A percentile compares a stretch with the other conserved stretches of the same genome.
Evolutionary conservation across 139 green algal genomes (phyloP).

Genomic region (Bryopsis sp.): DNA sequence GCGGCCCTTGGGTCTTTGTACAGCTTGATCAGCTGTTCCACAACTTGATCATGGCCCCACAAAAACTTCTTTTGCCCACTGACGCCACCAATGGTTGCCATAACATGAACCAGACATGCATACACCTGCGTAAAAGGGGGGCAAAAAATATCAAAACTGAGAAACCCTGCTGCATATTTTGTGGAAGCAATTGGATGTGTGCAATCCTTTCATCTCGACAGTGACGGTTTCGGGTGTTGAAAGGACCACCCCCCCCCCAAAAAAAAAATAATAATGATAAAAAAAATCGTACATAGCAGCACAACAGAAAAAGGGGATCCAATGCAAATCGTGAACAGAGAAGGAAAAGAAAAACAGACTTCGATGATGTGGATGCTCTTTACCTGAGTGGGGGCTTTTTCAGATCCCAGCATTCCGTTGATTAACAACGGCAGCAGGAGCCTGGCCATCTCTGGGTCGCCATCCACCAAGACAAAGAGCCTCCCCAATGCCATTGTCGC

Average conservation of each 20-base stretch:
- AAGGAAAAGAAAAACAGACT: background rate
- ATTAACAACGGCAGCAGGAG: constrained; percentile 29
- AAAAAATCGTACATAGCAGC: too few relatives aligned
- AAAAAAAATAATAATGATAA: too few relatives aligned
- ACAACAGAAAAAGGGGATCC: too few relatives aligned
- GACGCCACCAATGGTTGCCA: constrained; percentile 12
- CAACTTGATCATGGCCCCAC: constrained; percentile 38
- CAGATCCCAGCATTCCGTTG: constrained; percentile 13
- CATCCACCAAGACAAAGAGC: constrained; percentile 22
- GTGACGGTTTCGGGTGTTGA: too few relatives aligned
- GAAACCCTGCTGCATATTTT: too few relatives aligned
- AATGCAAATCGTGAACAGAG: too few relatives aligned
- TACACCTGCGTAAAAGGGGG: constrained; percentile 4
- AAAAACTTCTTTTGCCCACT: constrained; percentile 10
- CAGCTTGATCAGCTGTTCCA: constrained; percentile 44
- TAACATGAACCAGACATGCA: constrained; percentile 12
- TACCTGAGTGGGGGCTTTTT: background rate
- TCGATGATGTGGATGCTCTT: background rate
- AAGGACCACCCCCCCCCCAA: too few relatives aligned
- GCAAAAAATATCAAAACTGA: too few relatives aligned
- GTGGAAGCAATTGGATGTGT: too few relatives aligned
- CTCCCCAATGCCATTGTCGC: constrained; percentile 21
- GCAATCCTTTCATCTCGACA: too few relatives aligned
- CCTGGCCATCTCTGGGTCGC: constrained; percentile 20
- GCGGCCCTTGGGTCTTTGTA: constrained; percentile 36